Evolutionary conservation across 352 stramenopile species (phyloP).

Genomic region (Globisporangium radiosum): DNA sequence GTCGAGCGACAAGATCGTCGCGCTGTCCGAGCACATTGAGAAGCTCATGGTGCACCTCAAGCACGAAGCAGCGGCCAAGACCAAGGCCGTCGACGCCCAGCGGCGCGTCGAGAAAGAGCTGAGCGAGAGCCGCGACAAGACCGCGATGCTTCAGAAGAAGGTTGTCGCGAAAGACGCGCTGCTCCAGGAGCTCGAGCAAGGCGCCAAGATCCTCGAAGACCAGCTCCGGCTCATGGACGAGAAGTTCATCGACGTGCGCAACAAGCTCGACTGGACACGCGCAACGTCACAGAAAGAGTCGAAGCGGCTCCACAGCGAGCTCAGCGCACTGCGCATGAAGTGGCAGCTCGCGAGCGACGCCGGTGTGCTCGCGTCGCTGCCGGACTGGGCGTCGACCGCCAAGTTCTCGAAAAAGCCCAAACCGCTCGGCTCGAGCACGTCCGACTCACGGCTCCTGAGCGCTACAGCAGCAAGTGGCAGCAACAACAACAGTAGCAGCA

Average conservation of each 20-base stretch:
- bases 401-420: constrained; percentile 27
- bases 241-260: constrained; percentile 95
- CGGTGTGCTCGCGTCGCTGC: constrained; percentile 30
- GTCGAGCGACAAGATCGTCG: constrained; percentile 82
- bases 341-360: constrained; percentile 68
- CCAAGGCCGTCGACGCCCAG: constrained; percentile 71
- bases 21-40: constrained; percentile 93
- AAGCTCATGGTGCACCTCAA: constrained; percentile 97
- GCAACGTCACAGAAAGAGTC: constrained; percentile 80
- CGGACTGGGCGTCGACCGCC: constrained; percentile 33
- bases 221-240: constrained; percentile 96
- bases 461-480: constrained; percentile 4
- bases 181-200: constrained; percentile 89
- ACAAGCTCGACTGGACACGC: constrained; percentile 93
- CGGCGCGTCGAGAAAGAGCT: constrained; percentile 80
- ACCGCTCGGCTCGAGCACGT: constrained; percentile 41
- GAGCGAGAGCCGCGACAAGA: constrained; percentile 51
- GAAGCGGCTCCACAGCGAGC: constrained; percentile 58
- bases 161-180: constrained; percentile 78
- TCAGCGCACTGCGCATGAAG: constrained; percentile 62
- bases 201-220: constrained; percentile 92
- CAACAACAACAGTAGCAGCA: constrained; percentile 22
- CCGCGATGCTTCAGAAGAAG: constrained; percentile 67
- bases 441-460: constrained; percentile 34
- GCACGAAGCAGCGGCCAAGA: constrained; percentile 93